A percentile compares a stretch with the other conserved stretches of the same genome.
Conservation (phyloP, 2,329 filamentous ascomycete species). For the Colletotrichum orchidophilum region DNA sequence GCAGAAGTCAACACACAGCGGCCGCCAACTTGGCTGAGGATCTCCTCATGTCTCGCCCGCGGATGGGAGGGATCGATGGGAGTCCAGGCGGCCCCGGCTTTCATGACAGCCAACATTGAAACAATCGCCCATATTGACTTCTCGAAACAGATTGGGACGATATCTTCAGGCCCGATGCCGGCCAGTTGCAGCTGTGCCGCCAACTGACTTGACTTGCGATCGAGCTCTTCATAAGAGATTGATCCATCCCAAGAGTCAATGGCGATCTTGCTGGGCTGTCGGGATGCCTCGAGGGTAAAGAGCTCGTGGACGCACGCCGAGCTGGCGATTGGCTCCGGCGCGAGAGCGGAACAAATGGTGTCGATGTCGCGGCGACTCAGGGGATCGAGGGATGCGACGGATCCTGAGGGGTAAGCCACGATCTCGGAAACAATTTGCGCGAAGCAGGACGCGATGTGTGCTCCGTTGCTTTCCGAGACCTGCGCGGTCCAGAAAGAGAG, state of each 20-base stretch:
- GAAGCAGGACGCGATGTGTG: too few species aligned
- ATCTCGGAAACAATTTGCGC: too few species aligned
- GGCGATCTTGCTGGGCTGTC: background rate
- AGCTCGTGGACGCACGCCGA: background rate
- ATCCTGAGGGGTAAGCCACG: too few species aligned
- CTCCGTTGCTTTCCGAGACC: too few species aligned
- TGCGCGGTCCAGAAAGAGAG: too few species aligned
- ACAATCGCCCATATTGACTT: constrained; percentile 27
- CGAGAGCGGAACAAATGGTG: too few species aligned
- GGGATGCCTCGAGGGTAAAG: background rate
- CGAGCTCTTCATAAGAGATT: constrained; percentile 36
- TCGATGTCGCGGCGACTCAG: too few species aligned
- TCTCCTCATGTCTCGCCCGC: too few species aligned
- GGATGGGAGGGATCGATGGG: constrained; percentile 9
- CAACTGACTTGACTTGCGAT: constrained; percentile 15
- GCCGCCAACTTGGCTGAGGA: too few species aligned
- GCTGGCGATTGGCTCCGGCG: background rate
- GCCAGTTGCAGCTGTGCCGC: background rate
- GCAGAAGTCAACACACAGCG: too few species aligned
- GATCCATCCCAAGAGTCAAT: background rate
- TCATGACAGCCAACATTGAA: constrained; percentile 28
- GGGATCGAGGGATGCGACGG: too few species aligned
- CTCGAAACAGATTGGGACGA: constrained; percentile 31
- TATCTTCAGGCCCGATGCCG: background rate
- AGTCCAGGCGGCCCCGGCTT: constrained; percentile 25